These are phyloP conservation scores for Calonectria honghensis DNA, from an alignment of 2,329 filamentous ascomycete species.

Conservation along the genomic window DNA sequence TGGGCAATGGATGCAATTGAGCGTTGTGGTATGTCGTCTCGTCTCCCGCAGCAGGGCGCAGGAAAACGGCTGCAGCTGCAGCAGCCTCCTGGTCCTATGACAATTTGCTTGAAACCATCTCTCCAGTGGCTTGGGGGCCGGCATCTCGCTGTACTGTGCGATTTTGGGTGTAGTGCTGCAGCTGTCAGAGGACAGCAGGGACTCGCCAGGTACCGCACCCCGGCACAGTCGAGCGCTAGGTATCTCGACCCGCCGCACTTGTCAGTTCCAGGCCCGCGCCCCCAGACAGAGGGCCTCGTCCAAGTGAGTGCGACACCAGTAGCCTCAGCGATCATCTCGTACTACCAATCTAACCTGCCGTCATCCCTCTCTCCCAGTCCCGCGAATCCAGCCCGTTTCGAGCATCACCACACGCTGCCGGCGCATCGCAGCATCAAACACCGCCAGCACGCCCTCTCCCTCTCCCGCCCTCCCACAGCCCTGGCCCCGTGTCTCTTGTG, in stretches of 20 bases:
- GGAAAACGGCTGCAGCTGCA: constrained; percentile 25
- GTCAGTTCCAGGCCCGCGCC: constrained; percentile 39
- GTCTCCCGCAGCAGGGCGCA: constrained; percentile 17
- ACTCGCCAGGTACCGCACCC: constrained; percentile 20
- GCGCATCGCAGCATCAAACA: constrained; percentile 29
- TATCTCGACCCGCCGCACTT: constrained; percentile 32
- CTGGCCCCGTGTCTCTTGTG: constrained; percentile 36
- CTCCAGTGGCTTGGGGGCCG: constrained; percentile 9
- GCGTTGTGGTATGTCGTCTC: constrained; percentile 10
- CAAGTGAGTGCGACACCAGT: constrained; percentile 13
- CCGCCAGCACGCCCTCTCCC: constrained; percentile 1
- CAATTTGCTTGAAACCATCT: constrained; percentile 34
- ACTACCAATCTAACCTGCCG: constrained; percentile 18
- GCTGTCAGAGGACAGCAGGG: constrained; percentile 32
- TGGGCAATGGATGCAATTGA: constrained; percentile 18
- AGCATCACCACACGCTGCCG: constrained; percentile 39
- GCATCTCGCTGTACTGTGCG: constrained; percentile 22
- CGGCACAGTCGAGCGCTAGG: constrained; percentile 16
- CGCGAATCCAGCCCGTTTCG: neutral
- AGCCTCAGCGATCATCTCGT: constrained; percentile 26
- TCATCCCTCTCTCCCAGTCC: constrained; percentile 17
- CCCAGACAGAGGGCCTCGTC: constrained; percentile 13
- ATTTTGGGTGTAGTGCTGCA: constrained; percentile 30
- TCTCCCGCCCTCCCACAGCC: constrained; percentile 5
- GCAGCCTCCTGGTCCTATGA: constrained; percentile 17